A percentile compares a stretch with the other conserved stretches of the same genome.
Evolutionary conservation across 352 stramenopile species (phyloP).

Genomic region (Pythium insidiosum): DNA sequence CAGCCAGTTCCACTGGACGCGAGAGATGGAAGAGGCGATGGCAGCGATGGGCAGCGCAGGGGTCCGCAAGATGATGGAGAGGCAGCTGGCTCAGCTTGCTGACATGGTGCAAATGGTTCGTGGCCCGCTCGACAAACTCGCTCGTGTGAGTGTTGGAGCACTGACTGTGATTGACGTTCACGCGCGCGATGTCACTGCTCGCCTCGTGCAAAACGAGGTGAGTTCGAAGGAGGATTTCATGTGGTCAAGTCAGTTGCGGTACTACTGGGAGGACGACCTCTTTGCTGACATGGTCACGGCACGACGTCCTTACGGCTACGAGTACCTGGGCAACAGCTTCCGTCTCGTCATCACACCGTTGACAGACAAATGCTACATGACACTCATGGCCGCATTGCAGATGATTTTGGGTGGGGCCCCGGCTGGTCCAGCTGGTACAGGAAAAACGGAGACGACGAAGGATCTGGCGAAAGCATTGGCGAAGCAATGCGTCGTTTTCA

Average conservation of each 20-base stretch:
- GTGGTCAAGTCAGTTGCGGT: constrained; percentile 92
- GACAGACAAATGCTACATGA: constrained; percentile 95
- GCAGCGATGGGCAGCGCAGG: constrained; percentile 67
- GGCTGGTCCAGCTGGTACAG: constrained; percentile 88
- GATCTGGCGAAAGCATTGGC: constrained; percentile 90
- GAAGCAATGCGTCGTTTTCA: constrained; percentile 95
- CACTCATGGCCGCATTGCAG: constrained; percentile 91
- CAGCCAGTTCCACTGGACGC: constrained; percentile 93
- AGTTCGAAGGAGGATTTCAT: constrained; percentile 90
- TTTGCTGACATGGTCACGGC: constrained; percentile 90
- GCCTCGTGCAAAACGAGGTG: constrained; percentile 79
- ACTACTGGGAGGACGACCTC: constrained; percentile 89
- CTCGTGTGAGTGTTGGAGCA: constrained; percentile 88
- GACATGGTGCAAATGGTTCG: constrained; percentile 95
- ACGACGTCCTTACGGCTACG: constrained; percentile 88
- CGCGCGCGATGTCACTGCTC: constrained; percentile 88
- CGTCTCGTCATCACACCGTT: constrained; percentile 92
- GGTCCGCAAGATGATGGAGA: constrained; percentile 88
- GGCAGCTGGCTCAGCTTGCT: constrained; percentile 85
- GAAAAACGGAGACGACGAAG: constrained; percentile 94
- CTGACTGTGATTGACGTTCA: constrained; percentile 95
- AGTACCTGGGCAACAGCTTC: constrained; percentile 94
- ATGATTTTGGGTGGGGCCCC: constrained; percentile 92
- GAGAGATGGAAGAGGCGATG: constrained; percentile 90
- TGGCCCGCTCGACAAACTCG: constrained; percentile 83